These are phyloP conservation scores for Fraxinus anomala DNA, from an alignment of 257 asterid genomes.

Conservation along the genomic window DNA sequence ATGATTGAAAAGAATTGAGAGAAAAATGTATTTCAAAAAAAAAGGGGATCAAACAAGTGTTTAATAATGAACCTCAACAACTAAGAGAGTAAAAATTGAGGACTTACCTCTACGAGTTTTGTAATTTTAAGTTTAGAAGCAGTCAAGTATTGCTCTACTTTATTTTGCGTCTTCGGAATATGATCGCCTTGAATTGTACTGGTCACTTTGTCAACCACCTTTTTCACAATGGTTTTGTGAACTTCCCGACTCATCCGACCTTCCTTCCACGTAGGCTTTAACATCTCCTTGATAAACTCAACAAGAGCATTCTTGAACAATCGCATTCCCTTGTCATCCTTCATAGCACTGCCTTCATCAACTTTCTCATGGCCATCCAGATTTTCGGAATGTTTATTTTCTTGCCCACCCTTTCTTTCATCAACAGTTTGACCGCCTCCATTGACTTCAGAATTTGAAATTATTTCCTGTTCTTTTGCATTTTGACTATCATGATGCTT, in stretches of 20 bases:
- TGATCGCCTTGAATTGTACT: slow-evolving; percentile 67
- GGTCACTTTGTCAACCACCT: slow-evolving; percentile 91
- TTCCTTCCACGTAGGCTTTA: slow-evolving; percentile 95
- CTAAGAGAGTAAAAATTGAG: not conserved
- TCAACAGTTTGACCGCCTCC: slow-evolving; percentile 29
- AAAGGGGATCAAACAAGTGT: no score
- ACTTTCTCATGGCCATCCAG: slow-evolving; percentile 47
- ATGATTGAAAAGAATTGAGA: no score
- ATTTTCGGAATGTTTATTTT: slow-evolving; percentile 42
- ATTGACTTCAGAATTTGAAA: slow-evolving; percentile 38
- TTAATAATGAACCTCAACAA: not conserved
- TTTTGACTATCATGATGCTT: slow-evolving; percentile 37
- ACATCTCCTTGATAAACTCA: slow-evolving; percentile 78
- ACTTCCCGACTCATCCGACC: slow-evolving; percentile 89
- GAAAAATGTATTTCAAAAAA: no score
- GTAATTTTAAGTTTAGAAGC: slow-evolving; percentile 71
- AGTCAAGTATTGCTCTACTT: slow-evolving; percentile 70
- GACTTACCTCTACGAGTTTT: slow-evolving; percentile 85
- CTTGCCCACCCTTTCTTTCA: slow-evolving; percentile 41
- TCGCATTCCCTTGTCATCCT: slow-evolving; percentile 81
- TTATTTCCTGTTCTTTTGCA: slow-evolving; percentile 32
- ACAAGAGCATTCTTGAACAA: slow-evolving; percentile 74
- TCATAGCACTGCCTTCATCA: slow-evolving; percentile 50
- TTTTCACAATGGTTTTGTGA: slow-evolving; percentile 89
- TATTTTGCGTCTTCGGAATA: slow-evolving; percentile 79